Base-by-base conservation (phyloP, 768 basidiomycete genomes). In the Mycena filopes region DNA sequence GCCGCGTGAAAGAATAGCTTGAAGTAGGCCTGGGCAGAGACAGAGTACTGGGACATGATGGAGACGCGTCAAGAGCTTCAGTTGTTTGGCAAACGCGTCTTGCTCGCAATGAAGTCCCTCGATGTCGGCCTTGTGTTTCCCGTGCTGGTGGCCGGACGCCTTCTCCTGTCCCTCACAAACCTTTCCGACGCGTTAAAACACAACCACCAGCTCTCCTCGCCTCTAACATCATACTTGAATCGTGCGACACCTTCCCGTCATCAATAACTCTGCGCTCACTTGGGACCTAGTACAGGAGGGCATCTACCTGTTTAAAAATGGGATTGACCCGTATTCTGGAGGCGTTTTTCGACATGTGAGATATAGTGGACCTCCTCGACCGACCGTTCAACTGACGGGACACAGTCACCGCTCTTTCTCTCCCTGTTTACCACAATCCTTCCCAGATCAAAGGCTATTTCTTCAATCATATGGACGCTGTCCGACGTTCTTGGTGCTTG, bases 321-420 rank as follows among this genome's bases (percentile, higher is more conserved):
- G 87, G n/a, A 80, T 94, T 25, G 87, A 96, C 74, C 96, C 96
- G 31, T 98, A 98, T 70, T 85, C 90, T 60, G 96, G 95, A 42
- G 93, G 94, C 7, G 79, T 89, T 12, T 94, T 97, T 74, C 86
- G 90, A 72, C 95, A 97, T 77, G 96, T 96, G 78, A 64, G 92
- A 68, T 28, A 51, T 41, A 31, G 26, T 8, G 5, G 46, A 21
- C 42, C 26, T 15, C 33, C 41, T 65, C 55, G 28, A 26, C 60
- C 55, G 28, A 26, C 60, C 63, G 18, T 29, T 29, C 61, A 43
- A 23, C 65, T 58, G 42, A 63, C 49, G 23, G 16, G 59, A 25
- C 43, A 10, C 64, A 96, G 95, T 95, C 94, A 0, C 95, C 93
- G 8, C 76, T 95, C n/a, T 83, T 89, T 63, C 84, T 97, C 21